Percentiles rank a stretch among this genome's conserved stretches.
These are phyloP conservation scores for Phyllosticta capitalensis DNA, from an alignment of 2,329 filamentous ascomycete genomes.

Conservation along the genomic window DNA sequence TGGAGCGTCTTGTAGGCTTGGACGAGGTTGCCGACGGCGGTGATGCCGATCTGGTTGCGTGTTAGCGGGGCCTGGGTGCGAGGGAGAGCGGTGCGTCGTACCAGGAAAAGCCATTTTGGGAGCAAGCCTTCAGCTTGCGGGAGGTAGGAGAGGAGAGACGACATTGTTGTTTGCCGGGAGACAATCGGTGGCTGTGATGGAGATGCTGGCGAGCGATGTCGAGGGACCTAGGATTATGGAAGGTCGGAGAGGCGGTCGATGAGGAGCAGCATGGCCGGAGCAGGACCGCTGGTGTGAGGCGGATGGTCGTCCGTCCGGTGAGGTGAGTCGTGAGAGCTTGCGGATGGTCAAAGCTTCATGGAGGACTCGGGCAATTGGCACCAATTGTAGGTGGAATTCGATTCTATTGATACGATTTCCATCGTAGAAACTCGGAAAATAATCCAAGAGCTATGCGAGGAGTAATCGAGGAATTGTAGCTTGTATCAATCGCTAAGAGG, in stretches of 20 bases:
- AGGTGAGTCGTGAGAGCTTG: conserved; percentile 3
- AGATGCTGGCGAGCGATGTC: background rate
- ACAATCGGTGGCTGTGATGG: background rate
- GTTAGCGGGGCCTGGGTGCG: conserved; percentile 1
- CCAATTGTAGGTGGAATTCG: background rate
- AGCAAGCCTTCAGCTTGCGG: conserved; percentile 42
- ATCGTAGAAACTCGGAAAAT: background rate
- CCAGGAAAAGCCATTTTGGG: conserved; percentile 57
- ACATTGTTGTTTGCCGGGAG: conserved; percentile 18
- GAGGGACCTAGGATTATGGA: background rate
- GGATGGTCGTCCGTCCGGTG: background rate
- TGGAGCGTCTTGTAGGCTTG: conserved; percentile 73
- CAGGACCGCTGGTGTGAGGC: background rate
- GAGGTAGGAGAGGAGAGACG: conserved; percentile 30
- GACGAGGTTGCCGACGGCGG: conserved; percentile 75
- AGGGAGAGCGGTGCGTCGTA: conserved; percentile 26
- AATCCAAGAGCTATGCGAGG: no score
- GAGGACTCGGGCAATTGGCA: background rate
- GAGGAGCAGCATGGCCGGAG: background rate
- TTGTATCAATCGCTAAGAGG: no score
- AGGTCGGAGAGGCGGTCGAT: background rate
- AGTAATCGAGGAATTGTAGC: no score
- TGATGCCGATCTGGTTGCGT: conserved; percentile 58
- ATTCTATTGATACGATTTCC: background rate
- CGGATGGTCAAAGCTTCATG: conserved; percentile 2